Evolutionary conservation across 495 filamentous ascomycete genomes (phyloP), one percentile per base, ranked within the genome.

Genomic region (Tuber aestivum): DNA sequence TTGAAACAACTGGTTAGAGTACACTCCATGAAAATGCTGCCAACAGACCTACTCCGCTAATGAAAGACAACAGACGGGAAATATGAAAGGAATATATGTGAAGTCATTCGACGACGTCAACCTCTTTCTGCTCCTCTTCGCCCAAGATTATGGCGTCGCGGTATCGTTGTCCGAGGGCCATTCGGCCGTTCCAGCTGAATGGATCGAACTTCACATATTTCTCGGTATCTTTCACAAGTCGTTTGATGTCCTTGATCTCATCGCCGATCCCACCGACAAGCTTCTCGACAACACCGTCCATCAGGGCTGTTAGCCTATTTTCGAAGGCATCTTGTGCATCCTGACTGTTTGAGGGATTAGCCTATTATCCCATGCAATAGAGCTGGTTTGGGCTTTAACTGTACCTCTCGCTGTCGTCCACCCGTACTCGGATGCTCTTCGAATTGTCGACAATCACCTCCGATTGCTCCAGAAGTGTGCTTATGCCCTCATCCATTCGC

Each of bases 161-260:
- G 44, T 81, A 74, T 72, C 81, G 77, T 50, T 82, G 81, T 21
- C 78, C 81, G 69, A 83, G 72, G 23, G 71, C 76, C 77, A 73
- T 77, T 65, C 70, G 77, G 27, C 77, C 79, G 69, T 78, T 82
- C 77, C 80, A 82, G 37, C 50, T 77, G 37, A 80, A 82, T 38
- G 81, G 81, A 38, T 83, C 81, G 72, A 76, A 74, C 41, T 78
- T 80, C 23, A 78, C 70, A 68, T 82, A 80, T 76, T 79, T 80
- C 41, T 83, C 81, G 42, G 78, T 83, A 35, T 83, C 81, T 42
- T 78, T 83, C 41, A 83, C 81, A 74, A 82, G 65, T 48, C 79
- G 82, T 75, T 83, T 83, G 70, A 83, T 83, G 50, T 83, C 81
- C 74, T 83, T 83, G 69, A 83, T 81, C 69, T 83, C 81, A 23